Evolutionary conservation across 208 protist genomes (phyloP), one percentile per base, ranked within the genome.

Genomic region (Porcisia hertigi): DNA sequence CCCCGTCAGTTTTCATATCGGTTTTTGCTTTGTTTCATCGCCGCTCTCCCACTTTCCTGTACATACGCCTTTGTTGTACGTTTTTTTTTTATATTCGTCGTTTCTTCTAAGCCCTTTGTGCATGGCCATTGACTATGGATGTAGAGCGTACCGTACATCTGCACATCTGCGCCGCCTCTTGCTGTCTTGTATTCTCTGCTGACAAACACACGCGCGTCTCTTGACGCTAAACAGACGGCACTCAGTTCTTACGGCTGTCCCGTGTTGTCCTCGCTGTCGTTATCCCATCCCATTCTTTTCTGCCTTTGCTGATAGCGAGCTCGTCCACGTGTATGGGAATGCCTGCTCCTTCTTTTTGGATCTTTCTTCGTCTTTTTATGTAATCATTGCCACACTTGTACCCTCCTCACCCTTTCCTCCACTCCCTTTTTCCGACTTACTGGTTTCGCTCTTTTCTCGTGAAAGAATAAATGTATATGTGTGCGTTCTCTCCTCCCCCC

Each of bases 331-430:
- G 30, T 30, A 30, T 30, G 30, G 30, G 30, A 30, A 30, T 30
- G 30, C 30, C 30, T 30, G 30, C 30, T 30, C 30, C 30, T 30
- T 30, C 30, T 30, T 30, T 30, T 30, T 0, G 30, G 30, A 30
- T 30, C 54, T 78, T 76, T 76, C 12, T 41, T 30, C 72, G 55
- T n/a, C 66, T 34, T 23, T 25, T 5, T 20, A n/a, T n/a, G 30
- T 64, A 11, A 9, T 23, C 34, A 9, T 64, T 41, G 20, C 20
- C 14, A 66, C 49, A 3, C 12, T 12, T 12, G n/a, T 63, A 11
- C 34, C 34, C 25, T n/a, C 14, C 30, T 41, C 12, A 9, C 58
- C 30, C 34, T 12, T 39, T 11, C 41, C 62, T 6, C 62, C 60
- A 23, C 9, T 49, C 9, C 25, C 34, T 0, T 12, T 30, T 63